A percentile compares a stretch with the other conserved stretches of the same genome.
Evolutionary conservation across 1,284 basidiomycete genomes (phyloP).

Genomic region (Bjerkandera adusta): DNA sequence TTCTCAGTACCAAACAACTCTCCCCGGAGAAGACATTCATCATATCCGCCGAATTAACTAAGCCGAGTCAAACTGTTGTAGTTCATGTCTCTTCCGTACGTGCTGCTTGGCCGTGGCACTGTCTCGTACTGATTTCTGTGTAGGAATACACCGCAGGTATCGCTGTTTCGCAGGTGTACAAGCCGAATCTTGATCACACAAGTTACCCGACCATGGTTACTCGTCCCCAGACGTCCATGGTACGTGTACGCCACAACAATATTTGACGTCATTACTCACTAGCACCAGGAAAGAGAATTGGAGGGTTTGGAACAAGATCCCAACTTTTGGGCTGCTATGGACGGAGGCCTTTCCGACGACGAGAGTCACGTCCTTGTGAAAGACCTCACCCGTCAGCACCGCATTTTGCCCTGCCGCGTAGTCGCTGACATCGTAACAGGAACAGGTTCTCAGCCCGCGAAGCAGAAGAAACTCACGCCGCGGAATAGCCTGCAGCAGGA

Average conservation of each 20-base stretch:
- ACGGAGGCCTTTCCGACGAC: constrained; percentile 32
- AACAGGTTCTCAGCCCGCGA: neutral
- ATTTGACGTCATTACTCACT: neutral
- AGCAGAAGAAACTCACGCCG: neutral
- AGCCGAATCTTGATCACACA: constrained; percentile 49
- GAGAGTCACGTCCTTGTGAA: constrained; percentile 30
- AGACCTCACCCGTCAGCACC: constrained; percentile 31
- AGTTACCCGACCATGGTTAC: constrained; percentile 69
- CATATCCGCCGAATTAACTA: constrained; percentile 54
- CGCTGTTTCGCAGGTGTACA: constrained; percentile 48
- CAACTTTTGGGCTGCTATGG: constrained; percentile 60
- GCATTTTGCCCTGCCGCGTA: neutral
- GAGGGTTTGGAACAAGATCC: constrained; percentile 63
- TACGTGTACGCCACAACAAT: constrained; percentile 31
- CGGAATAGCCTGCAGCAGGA: constrained; percentile 2
- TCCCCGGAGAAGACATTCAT: constrained; percentile 61
- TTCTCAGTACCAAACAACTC: no score
- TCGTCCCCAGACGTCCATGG: constrained; percentile 59
- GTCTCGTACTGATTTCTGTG: neutral
- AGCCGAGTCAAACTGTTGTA: constrained; percentile 70
- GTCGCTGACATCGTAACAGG: neutral
- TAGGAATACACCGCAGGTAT: constrained; percentile 73
- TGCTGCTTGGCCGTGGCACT: neutral
- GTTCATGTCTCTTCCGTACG: constrained; percentile 66
- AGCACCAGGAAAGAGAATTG: constrained; percentile 55